phyloP scores from a whole-genome alignment of 805 yeast genomes.

The Metschnikowia anglica region DNA sequence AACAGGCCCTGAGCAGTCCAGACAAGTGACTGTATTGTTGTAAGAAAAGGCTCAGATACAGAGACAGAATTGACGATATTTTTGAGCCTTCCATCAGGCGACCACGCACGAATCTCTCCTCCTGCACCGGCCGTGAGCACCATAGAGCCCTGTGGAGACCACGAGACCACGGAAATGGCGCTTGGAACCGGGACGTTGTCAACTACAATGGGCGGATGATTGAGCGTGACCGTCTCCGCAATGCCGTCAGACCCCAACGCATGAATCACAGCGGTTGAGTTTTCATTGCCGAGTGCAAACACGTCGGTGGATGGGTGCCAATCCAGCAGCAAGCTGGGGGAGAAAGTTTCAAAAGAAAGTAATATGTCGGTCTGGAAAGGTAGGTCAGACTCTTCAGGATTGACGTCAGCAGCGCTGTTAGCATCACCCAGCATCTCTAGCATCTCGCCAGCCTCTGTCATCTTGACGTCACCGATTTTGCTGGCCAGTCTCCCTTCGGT shows the following conservation, averaged over 20 bases:
- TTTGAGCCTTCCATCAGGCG: conserved; percentile 61
- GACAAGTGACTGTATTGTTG: conserved; percentile 49
- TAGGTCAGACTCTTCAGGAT: not conserved
- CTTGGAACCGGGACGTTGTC: conserved; percentile 19
- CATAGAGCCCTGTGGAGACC: conserved; percentile 67
- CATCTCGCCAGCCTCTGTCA: conserved; percentile 3
- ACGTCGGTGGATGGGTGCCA: conserved; percentile 58
- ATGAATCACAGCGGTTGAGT: conserved; percentile 47
- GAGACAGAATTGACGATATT: conserved; percentile 39
- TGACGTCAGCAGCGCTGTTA: not conserved
- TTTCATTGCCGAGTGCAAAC: conserved; percentile 55
- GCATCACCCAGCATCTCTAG: not conserved
- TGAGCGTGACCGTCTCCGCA: conserved; percentile 31
- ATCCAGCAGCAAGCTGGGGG: conserved; percentile 45
- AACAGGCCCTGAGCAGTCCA: conserved; percentile 63
- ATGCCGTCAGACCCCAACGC: conserved; percentile 31
- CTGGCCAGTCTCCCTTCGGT: not conserved
- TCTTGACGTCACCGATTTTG: not conserved
- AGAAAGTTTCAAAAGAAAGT: conserved; percentile 37
- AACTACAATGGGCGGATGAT: conserved; percentile 34
- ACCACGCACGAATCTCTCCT: conserved; percentile 83
- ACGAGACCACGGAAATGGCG: conserved; percentile 41
- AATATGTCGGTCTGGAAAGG: conserved; percentile 35
- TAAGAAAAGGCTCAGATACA: conserved; percentile 17
- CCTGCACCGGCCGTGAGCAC: conserved; percentile 62